These are phyloP conservation scores for Sicyos edulis DNA, from an alignment of 306 rosid species.

Conservation along the genomic window DNA sequence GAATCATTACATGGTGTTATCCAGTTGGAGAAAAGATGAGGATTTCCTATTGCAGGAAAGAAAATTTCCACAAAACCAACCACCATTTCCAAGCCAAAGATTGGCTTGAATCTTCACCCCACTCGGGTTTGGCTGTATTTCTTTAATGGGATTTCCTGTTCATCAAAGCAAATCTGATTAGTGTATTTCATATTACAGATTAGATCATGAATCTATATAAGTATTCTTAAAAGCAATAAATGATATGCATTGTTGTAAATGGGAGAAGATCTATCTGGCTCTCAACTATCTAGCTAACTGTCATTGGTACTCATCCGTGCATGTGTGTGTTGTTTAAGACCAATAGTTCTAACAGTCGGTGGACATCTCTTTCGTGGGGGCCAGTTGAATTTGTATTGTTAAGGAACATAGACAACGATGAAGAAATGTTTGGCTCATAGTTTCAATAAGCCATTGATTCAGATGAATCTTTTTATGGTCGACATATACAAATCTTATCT, in stretches of 20 bases:
- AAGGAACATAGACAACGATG: not conserved
- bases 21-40: slow-evolving; percentile 41
- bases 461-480: not conserved
- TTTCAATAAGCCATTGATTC: not conserved
- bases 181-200: not conserved
- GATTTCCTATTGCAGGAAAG: slow-evolving; percentile 25
- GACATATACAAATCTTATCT: too few species aligned
- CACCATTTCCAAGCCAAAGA: slow-evolving; percentile 30
- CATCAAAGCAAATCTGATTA: slow-evolving; percentile 2
- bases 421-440: slow-evolving; percentile 3
- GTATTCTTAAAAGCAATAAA: slow-evolving; percentile 6
- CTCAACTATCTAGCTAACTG: slow-evolving; percentile 20
- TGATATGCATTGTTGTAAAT: not conserved
- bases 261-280: slow-evolving; percentile 15
- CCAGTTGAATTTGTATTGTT: not conserved
- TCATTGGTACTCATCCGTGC: slow-evolving; percentile 24
- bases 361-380: slow-evolving; percentile 7
- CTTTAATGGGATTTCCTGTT: slow-evolving; percentile 14
- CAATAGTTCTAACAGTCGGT: slow-evolving; percentile 7
- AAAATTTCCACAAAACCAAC: slow-evolving; percentile 17
- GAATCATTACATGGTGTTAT: slow-evolving; percentile 54
- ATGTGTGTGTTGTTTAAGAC: slow-evolving; percentile 4
- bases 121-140: not conserved
- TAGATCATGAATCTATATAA: not conserved
- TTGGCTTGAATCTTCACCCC: slow-evolving; percentile 7